Percentiles rank a stretch among this genome's conserved stretches.
Evolutionary conservation across 352 stramenopile genomes (phyloP).

Genomic region (Phytopythium oedochilum): DNA sequence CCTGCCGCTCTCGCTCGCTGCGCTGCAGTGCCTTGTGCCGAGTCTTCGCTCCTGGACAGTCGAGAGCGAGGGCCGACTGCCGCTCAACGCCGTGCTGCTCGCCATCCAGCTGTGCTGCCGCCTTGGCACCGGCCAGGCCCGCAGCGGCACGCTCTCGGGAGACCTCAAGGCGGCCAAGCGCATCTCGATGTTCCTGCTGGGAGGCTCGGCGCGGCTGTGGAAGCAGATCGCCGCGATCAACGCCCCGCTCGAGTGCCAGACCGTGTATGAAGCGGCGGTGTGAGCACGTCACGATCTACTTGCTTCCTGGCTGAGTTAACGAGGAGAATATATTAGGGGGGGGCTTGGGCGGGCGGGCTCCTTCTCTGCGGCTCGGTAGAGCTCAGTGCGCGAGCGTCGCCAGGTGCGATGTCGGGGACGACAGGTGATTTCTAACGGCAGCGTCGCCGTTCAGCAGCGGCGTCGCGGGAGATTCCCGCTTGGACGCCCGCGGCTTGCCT

Average conservation of each 20-base stretch:
- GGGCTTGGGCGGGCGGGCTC: neutral
- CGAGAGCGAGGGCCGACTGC: conserved; percentile 21
- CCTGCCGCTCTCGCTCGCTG: conserved; percentile 48
- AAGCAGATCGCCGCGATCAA: conserved; percentile 50
- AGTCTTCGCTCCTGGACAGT: conserved; percentile 52
- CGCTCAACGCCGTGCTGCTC: conserved; percentile 29
- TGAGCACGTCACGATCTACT: neutral
- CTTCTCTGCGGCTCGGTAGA: neutral
- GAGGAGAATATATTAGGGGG: conserved; percentile 4
- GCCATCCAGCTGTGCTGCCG: conserved; percentile 51
- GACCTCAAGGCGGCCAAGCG: conserved; percentile 38
- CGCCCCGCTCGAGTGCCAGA: conserved; percentile 36
- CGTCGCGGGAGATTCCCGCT: neutral
- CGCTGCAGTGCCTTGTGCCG: conserved; percentile 50
- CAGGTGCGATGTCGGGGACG: neutral
- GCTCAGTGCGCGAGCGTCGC: neutral
- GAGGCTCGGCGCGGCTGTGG: conserved; percentile 61
- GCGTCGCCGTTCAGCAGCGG: neutral
- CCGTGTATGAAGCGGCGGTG: conserved; percentile 30
- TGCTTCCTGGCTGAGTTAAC: too few relatives aligned
- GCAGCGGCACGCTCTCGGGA: conserved; percentile 6
- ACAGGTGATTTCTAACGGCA: conserved; percentile 1
- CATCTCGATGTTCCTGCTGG: conserved; percentile 54
- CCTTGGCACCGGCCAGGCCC: conserved; percentile 30
- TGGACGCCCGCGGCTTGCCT: neutral